Base-by-base conservation (phyloP, 768 basidiomycete genomes). In the Termitomyces sp. region DNA sequence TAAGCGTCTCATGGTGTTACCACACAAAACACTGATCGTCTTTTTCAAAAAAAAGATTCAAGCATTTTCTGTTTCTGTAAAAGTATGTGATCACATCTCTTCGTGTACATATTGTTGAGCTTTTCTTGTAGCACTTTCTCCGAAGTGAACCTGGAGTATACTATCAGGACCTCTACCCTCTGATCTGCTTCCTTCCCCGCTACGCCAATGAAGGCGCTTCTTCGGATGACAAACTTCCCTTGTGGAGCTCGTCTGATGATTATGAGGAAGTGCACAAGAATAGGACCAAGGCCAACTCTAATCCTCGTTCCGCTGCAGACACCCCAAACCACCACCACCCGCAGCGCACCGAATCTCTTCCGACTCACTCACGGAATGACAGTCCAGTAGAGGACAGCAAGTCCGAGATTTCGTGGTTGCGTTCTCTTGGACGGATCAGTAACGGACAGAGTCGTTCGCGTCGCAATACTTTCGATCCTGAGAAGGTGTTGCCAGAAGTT, bases 101-200 rank as follows among this genome's bases (percentile, higher is more conserved):
- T 43, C 37, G 9, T 7, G 45, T 20, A 9, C 2, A n/a, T n/a
- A n/a, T n/a, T n/a, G n/a, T n/a, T 52, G 11, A 32, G 34, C 50
- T 57, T 51, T 56, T 54, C 10, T 20, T 36, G 20, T 63, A 86
- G 84, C 86, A 88, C 61, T 80, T 83, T 69, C 82, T 92, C 12
- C 84, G 89, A 48, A 29, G 43, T 14, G 56, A 46, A 57, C 56
- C 56, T 57, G 56, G 56, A 38, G 56, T 48, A 5, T 92, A 86
- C 74, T 91, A 89, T 68, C 79, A 87, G 45, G 89, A 91, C 67
- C 79, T 91, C 29, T 92, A 87, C 67, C 84, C 85, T 11, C 77
- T 91, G 51, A 78, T 91, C 57, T 84, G 81, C 66, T 85, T 86
- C 74, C 79, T 90, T 1, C 89, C 88, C 6, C 83, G 83, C 31